phyloP scores from a whole-genome alignment of 2,329 filamentous ascomycete species.

The Diplocarpon rosae region DNA sequence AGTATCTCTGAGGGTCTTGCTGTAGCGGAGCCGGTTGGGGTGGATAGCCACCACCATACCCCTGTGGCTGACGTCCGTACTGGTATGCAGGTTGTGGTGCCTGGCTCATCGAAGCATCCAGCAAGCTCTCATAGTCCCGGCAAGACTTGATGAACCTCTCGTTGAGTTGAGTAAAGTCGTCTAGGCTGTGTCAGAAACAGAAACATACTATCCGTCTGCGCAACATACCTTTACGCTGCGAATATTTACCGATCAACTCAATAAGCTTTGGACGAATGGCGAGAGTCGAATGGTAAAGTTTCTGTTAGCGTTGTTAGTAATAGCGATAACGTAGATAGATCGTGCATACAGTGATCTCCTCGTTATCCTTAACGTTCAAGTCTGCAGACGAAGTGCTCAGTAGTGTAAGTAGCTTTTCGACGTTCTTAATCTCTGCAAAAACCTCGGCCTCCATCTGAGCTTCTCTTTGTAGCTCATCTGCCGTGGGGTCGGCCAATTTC shows the following conservation, averaged over 20 bases:
- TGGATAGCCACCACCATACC: constrained; percentile 30
- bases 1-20: constrained; percentile 58
- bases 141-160: constrained; percentile 99
- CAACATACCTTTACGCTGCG: constrained; percentile 82
- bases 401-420: constrained; percentile 74
- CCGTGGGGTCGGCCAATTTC: constrained; percentile 88
- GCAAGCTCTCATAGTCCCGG: constrained; percentile 88
- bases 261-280: constrained; percentile 94
- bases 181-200: constrained; percentile 35
- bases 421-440: constrained; percentile 66
- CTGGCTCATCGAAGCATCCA: constrained; percentile 94
- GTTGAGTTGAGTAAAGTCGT: constrained; percentile 96
- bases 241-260: constrained; percentile 97
- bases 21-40: constrained; percentile 29
- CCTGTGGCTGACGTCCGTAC: constrained; percentile 42
- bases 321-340: constrained; percentile 10
- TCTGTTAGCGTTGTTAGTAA: constrained; percentile 35
- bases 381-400: constrained; percentile 78
- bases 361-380: constrained; percentile 80
- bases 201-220: neutral
- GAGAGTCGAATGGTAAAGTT: constrained; percentile 83
- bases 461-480: constrained; percentile 87
- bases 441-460: constrained; percentile 87
- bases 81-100: constrained; percentile 75
- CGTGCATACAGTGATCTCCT: constrained; percentile 73